These are phyloP conservation scores for Termitomyces sp. DNA, from an alignment of 768 basidiomycete genomes.

Conservation along the genomic window DNA sequence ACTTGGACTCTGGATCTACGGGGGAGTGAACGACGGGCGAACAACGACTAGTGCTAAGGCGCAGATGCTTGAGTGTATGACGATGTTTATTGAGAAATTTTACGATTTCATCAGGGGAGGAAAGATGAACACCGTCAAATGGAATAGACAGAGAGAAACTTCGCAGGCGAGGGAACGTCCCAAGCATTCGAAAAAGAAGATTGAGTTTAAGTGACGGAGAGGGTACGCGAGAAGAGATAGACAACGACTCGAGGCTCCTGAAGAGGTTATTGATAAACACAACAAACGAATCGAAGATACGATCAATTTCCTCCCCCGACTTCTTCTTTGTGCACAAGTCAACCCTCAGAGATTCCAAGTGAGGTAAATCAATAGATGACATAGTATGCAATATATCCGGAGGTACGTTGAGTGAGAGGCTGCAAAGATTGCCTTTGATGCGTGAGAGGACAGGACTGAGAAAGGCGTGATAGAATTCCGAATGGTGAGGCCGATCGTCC, in stretches of 20 bases:
- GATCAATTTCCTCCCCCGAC: constrained; percentile 24
- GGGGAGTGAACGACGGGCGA: constrained; percentile 14
- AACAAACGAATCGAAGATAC: constrained; percentile 35
- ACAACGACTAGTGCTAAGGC: constrained; percentile 30
- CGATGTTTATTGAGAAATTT: constrained; percentile 33
- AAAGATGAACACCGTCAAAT: constrained; percentile 39
- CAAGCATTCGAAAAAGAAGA: constrained; percentile 32
- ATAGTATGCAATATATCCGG: constrained; percentile 30
- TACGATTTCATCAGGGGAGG: constrained; percentile 27
- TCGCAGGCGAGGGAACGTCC: constrained; percentile 34
- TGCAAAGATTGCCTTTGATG: constrained; percentile 28
- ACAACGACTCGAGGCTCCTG: constrained; percentile 32
- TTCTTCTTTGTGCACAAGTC: constrained; percentile 30
- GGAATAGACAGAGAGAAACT: constrained; percentile 39
- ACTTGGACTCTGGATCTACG: constrained; percentile 24
- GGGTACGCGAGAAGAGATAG: constrained; percentile 29
- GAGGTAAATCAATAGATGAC: constrained; percentile 27
- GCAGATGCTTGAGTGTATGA: constrained; percentile 29
- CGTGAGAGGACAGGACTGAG: constrained; percentile 28
- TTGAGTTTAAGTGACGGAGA: constrained; percentile 37
- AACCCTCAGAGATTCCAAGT: constrained; percentile 31
- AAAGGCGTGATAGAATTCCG: constrained; percentile 33
- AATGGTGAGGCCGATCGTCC: constrained; percentile 27
- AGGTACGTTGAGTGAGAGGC: constrained; percentile 36
- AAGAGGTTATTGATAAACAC: constrained; percentile 42